Conservation (phyloP, 208 protist genomes). For the Crithidia thermophila region DNA sequence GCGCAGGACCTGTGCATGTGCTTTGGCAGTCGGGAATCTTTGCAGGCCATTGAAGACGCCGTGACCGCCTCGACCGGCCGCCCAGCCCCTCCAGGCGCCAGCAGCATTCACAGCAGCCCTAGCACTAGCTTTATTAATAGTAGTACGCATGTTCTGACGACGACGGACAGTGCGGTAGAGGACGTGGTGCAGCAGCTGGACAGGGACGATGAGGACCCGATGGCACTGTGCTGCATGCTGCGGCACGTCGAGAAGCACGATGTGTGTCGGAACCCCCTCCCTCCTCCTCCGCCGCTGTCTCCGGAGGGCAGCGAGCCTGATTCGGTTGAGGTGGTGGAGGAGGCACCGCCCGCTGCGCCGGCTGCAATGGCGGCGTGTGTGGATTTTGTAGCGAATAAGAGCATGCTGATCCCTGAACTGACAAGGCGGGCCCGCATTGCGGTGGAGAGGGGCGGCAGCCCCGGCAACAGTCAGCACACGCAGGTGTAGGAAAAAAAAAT, state of each 20-base stretch:
- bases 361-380: conserved; percentile 1
- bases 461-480: too few relatives aligned
- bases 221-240: conserved; percentile 54
- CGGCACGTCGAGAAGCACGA: conserved; percentile 40
- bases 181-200: conserved; percentile 30
- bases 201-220: conserved; percentile 59
- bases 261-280: neutral
- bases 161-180: conserved; percentile 21
- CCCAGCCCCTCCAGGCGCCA: too few relatives aligned
- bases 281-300: neutral
- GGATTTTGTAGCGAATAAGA: neutral
- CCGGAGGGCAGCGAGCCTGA: neutral
- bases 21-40: conserved; percentile 54
- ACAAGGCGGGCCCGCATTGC: neutral
- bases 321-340: conserved; percentile 9
- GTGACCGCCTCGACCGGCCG: too few relatives aligned
- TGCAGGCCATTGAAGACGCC: conserved; percentile 37
- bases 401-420: conserved; percentile 9
- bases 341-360: neutral
- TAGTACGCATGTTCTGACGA: conserved; percentile 17
- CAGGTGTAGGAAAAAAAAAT: too few relatives aligned
- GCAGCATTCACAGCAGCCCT: too few relatives aligned
- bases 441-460: too few relatives aligned
- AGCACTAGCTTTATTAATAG: too few relatives aligned
- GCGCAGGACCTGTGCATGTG: conserved; percentile 83